Evolutionary conservation across 371 early-diverging fungal species (phyloP), one percentile per base, ranked within the genome.

Genomic region (Rhizopus microsporus): DNA sequence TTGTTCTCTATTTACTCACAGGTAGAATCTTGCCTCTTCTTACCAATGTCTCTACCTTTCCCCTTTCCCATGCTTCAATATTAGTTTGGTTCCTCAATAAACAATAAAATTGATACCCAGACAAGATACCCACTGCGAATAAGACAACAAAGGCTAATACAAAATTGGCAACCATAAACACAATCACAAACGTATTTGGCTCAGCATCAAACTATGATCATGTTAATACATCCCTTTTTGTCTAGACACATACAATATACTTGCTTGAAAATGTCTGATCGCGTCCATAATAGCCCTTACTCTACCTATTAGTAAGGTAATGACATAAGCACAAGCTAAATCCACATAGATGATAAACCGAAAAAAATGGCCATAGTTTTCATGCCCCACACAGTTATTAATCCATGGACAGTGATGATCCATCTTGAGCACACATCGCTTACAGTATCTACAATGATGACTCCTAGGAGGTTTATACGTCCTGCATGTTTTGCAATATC

Each of bases 371-470:
- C 85, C 88, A 63, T 91, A 88, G 69, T 98, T 98, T 54, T 62
- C 64, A 65, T 90, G 81, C 4, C 98, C 98, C 31, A 98, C 93
- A 77, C 98, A 98, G 68, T 94, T 97, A 78, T 95, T 92, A 50
- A 98, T 88, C 94, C 99, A 99, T 0, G 96, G 96, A 67, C 98
- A 98, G 67, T 98, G 99, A 62, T 94, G 94, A 61, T 94, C 94
- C 93, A 93, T 92, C 65, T 91, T 93, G 34, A 93, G 79, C 29
- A 94, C 88, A 77, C 94, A 94, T 7, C 86, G 82, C 13, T 85
- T 79, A 69, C 94, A 94, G 44, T 85, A 80, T 12, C 87, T 73
- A 72, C 94, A 94, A 66, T 94, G 94, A 71, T 93, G 93, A 32
- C 88, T 65, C 47, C 94, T 75, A 4, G 92, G 91, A n/a, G 94